Evolutionary conservation across 1,284 basidiomycete genomes (phyloP), one percentile per base, ranked within the genome.

Genomic region (Ceraceosorus bombacis): DNA sequence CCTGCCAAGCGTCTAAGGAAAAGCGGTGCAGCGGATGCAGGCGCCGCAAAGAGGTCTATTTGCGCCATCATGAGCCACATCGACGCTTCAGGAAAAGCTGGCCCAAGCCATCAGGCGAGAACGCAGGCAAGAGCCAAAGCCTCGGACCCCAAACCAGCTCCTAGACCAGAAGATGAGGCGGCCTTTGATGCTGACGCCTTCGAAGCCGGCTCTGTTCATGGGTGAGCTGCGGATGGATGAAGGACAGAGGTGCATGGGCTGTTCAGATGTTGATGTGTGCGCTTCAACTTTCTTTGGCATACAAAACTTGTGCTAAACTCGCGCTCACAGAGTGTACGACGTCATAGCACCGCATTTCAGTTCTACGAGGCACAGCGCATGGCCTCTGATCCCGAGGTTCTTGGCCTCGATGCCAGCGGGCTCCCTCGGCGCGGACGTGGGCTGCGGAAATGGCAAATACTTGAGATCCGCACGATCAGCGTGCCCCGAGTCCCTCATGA

Each of bases 361-460:
- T 6, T 86, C 87, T 13, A 97, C 93, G 5, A 83, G 93, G 43
- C 93, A 96, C 81, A 96, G 96, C 87, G 92, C 92, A 61, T 99
- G 94, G 94, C 94, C 94, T 0, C 85, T 97, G 62, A 89, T 97
- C 53, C 83, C 87, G 8, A 77, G 80, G 15, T 99, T 97, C 76
- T 82, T 98, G 43, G 81, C 82, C 5, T 83, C 82, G 13, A 77
- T 97, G 1, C 85, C 89, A 3, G 79, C 85, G 6, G 87, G 90
- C 27, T 88, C 85, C 76, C 79, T 97, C 27, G 94, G 95, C 5
- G 83, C 96, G 12, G 95, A 99, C 78, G 86, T 90, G 9, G 95
- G 95, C 6, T 93, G 91, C 15, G 95, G 95, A 0, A 99, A 99
- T 69, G 95, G 95, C 51, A 97, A 97, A 82, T 97, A 97, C 78